These are phyloP conservation scores for Poteriospumella lacustris DNA, from an alignment of 108 stramenopile genomes.

Conservation along the genomic window DNA sequence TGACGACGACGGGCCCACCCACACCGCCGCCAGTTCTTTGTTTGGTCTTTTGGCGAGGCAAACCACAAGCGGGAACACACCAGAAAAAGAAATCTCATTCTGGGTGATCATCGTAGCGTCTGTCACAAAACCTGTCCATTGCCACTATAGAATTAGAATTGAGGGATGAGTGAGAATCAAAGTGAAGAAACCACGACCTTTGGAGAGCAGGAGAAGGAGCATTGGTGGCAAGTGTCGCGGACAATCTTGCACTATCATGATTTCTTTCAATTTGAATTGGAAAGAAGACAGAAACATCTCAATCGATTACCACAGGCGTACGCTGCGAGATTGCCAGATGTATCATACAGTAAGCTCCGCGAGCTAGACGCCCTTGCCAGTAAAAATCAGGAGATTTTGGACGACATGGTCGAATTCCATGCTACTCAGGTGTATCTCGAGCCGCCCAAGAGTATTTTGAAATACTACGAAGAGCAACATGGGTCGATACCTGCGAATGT, in stretches of 20 bases:
- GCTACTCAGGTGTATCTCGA: not conserved
- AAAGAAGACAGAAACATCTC: not conserved
- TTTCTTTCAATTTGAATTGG: not conserved
- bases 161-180: too few relatives aligned
- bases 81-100: too few relatives aligned
- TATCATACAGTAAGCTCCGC: not conserved
- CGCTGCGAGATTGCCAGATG: not conserved
- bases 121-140: too few relatives aligned
- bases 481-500: not conserved
- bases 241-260: constrained; percentile 11
- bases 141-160: too few relatives aligned
- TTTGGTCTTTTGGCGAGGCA: too few relatives aligned
- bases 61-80: too few relatives aligned
- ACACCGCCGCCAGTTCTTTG: too few relatives aligned
- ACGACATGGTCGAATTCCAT: constrained; percentile 14
- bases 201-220: constrained; percentile 6
- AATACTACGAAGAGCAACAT: not conserved
- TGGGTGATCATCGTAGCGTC: too few relatives aligned
- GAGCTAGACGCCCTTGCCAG: not conserved
- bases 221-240: constrained; percentile 23
- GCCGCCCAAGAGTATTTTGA: not conserved
- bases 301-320: not conserved
- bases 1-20: too few relatives aligned
- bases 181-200: too few relatives aligned
- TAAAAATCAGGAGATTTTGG: constrained; percentile 14